Evolutionary conservation across 2,329 filamentous ascomycete genomes (phyloP).

Genomic region (Phaeoacremonium minimum): DNA sequence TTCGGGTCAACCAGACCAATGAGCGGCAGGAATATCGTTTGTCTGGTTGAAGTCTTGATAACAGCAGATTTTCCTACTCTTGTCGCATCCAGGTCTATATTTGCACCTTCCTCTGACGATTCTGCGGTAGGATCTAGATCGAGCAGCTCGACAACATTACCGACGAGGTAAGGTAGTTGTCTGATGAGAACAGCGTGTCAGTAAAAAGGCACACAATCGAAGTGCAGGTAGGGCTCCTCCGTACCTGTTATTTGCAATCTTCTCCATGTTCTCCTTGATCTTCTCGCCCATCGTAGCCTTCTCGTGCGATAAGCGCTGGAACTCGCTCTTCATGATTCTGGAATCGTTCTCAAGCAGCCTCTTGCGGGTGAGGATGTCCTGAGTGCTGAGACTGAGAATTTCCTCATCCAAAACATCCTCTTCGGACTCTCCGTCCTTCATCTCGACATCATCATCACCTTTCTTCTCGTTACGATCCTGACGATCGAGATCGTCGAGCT

Average conservation of each 20-base stretch:
- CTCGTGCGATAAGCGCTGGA: constrained; percentile 88
- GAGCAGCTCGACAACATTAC: constrained; percentile 95
- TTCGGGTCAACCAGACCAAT: constrained; percentile 96
- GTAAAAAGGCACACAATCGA: constrained; percentile 8
- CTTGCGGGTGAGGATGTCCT: constrained; percentile 88
- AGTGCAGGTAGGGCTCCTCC: constrained; percentile 14
- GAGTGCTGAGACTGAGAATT: constrained; percentile 87
- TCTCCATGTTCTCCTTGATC: constrained; percentile 98
- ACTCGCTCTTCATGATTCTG: constrained; percentile 97
- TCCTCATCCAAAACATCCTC: constrained; percentile 87
- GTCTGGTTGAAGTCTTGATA: constrained; percentile 97
- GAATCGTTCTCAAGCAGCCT: constrained; percentile 95
- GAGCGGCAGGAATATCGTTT: constrained; percentile 96
- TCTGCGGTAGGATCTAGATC: constrained; percentile 95
- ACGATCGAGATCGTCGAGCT: constrained; percentile 84
- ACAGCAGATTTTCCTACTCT: constrained; percentile 97
- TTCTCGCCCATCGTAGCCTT: constrained; percentile 96
- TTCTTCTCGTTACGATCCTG: constrained; percentile 69
- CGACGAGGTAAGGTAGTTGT: constrained; percentile 96
- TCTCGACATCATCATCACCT: constrained; percentile 74
- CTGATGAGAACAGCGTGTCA: constrained; percentile 40
- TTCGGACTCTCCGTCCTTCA: constrained; percentile 76
- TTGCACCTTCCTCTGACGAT: constrained; percentile 94
- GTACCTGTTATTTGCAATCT: constrained; percentile 98
- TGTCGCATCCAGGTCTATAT: constrained; percentile 96